Evolutionary conservation across 345 rosid genomes (phyloP), one percentile per base, ranked within the genome.

Genomic region (Euphorbia tirucalli): DNA sequence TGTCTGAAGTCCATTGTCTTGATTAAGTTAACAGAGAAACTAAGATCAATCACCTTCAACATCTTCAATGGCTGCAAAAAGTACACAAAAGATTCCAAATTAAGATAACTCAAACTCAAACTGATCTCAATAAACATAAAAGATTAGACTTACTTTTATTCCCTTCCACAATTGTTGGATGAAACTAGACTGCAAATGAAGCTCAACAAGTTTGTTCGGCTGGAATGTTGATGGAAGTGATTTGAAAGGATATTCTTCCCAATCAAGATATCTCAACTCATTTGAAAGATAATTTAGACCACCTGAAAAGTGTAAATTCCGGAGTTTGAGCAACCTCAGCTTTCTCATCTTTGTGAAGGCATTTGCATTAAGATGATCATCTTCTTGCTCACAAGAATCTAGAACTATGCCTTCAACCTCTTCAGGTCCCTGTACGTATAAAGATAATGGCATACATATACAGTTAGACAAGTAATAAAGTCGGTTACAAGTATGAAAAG

Each of bases 331-430:
- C 66, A 70, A 3, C 27, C 74, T 70, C 6, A 70, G 44, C n/a
- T 11, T 70, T 30, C 15, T 60, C 74, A 70, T 46, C 21, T 60
- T 60, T 28, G 21, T 44, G 31, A 70, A 70, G 41, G 31, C 44
- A 9, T 70, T 48, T 27, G 66, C 56, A 46, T 27, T 60, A 11
- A 46, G 31, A 4, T 8, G 15, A 0, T 46, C 43, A 22, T 59
- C 66, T 28, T 59, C 21, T 44, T 31, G 57, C 5, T 9, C 69
- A 24, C 61, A 50, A 27, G 61, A 35, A 24, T 52, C 44, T 25
- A 72, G n/a, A 21, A 72, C 61, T 13, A 72, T 63, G 39, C 52
- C 75, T 44, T 73, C 71, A 31, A 73, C 58, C 9, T 66, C 54
- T 57, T 73, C 76, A 2, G 66, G 55, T 56, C 76, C 76, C 76